Percentiles rank a stretch among this genome's conserved stretches.
phyloP scores from a whole-genome alignment of 179 eudicot genomes.

The Silene noctiflora region DNA sequence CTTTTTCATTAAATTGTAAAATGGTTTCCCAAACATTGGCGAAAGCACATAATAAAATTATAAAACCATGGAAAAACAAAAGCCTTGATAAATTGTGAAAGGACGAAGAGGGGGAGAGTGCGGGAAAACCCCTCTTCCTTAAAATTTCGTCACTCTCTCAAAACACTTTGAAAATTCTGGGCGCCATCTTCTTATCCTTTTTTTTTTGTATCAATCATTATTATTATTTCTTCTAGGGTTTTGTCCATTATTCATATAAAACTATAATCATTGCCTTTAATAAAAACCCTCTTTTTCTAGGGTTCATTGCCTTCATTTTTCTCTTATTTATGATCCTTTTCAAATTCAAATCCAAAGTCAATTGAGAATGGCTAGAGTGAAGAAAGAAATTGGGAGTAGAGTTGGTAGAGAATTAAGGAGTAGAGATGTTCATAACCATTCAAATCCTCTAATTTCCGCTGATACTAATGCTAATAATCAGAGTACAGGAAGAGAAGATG shows the following conservation, averaged over 20 bases:
- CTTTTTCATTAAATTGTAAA: no score
- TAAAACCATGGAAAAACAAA: no score
- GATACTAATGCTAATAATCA: background rate
- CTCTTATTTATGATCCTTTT: no score
- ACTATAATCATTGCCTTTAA: no score
- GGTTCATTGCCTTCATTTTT: background rate
- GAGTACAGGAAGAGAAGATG: background rate
- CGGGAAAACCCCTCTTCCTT: background rate
- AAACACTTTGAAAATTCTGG: background rate
- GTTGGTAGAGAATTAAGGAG: background rate
- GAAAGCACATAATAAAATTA: no score
- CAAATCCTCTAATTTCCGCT: background rate
- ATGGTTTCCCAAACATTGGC: no score
- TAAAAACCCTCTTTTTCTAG: background rate
- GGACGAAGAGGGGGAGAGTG: background rate
- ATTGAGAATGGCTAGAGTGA: background rate
- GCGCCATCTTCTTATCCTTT: background rate
- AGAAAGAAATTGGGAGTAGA: background rate
- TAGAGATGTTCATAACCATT: background rate
- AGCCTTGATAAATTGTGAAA: background rate
- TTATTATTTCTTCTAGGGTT: background rate
- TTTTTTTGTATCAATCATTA: no score
- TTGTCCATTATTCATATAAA: background rate
- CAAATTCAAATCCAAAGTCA: background rate
- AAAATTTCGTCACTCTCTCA: background rate